Evolutionary conservation across 73 alveolate species (phyloP).

Genomic region (Strombidium stylifer): DNA sequence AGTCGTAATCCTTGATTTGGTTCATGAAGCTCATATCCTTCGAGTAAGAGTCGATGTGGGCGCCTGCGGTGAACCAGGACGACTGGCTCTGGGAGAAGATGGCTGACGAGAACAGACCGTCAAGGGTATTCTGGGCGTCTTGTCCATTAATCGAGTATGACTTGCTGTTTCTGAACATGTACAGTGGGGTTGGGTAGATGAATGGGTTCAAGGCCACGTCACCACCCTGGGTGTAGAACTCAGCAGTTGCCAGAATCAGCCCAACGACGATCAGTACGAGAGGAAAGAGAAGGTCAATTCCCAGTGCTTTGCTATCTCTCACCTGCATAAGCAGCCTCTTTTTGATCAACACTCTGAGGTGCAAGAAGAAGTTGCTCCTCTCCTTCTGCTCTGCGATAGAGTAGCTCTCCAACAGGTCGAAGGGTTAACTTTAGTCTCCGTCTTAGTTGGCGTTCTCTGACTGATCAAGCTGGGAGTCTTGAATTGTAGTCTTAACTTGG

Average conservation of each 20-base stretch:
- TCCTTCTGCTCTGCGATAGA: slow-evolving; percentile 38
- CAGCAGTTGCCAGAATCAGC: slow-evolving; percentile 33
- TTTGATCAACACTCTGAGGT: slow-evolving; percentile 64
- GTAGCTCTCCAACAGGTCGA: slow-evolving; percentile 4
- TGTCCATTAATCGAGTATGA: not conserved
- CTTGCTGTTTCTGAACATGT: not conserved
- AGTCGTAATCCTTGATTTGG: not conserved
- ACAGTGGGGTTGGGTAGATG: slow-evolving; percentile 1
- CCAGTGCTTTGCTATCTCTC: slow-evolving; percentile 74
- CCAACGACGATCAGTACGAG: slow-evolving; percentile 71
- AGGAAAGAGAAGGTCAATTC: slow-evolving; percentile 79
- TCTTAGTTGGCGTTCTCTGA: not conserved
- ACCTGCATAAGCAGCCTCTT: slow-evolving; percentile 55
- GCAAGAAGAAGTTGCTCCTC: slow-evolving; percentile 34
- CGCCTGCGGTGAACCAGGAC: too few relatives aligned
- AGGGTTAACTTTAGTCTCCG: not conserved
- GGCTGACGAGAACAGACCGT: too few relatives aligned
- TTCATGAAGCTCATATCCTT: not conserved
- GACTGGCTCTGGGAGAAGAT: too few relatives aligned
- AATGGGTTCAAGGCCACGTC: slow-evolving; percentile 11
- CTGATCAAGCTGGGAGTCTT: not conserved
- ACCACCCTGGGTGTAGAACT: slow-evolving; percentile 8
- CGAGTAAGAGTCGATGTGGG: not conserved
- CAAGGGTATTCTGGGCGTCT: not conserved
- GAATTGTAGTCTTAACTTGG: too few relatives aligned